Evolutionary conservation across 257 asterid genomes (phyloP).

Genomic region (Solanum gracilifrons): DNA sequence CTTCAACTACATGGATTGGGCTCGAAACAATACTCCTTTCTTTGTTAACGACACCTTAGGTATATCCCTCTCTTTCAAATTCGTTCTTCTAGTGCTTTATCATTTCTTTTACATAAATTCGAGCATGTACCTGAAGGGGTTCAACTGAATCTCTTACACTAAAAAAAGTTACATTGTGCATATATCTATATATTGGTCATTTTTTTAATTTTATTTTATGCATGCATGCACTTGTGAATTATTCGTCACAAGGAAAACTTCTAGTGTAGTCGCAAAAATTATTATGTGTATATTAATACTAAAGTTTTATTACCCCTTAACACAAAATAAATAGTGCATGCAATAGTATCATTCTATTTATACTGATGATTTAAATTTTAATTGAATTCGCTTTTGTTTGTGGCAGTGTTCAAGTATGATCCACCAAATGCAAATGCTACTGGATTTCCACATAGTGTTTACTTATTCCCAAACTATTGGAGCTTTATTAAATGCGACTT

Average conservation of each 20-base stretch:
- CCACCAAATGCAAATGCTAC: constrained; percentile 47
- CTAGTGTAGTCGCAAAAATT: neutral
- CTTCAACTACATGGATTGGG: constrained; percentile 65
- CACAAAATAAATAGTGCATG: neutral
- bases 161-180: neutral
- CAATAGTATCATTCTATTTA: neutral
- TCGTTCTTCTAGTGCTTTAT: neutral
- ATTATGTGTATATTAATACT: neutral
- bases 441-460: constrained; percentile 43
- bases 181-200: neutral
- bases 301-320: neutral
- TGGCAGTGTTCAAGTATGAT: constrained; percentile 61
- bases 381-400: neutral
- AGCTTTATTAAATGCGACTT: constrained; percentile 54
- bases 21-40: constrained; percentile 42
- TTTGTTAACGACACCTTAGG: constrained; percentile 53
- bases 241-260: neutral
- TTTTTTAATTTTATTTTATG: neutral
- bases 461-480: constrained; percentile 38
- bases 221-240: neutral
- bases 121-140: neutral
- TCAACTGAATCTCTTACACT: neutral
- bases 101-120: neutral
- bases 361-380: neutral
- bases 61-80: neutral